These are phyloP conservation scores for Calonectria crousiana DNA, from an alignment of 2,329 filamentous ascomycete genomes.

Conservation along the genomic window DNA sequence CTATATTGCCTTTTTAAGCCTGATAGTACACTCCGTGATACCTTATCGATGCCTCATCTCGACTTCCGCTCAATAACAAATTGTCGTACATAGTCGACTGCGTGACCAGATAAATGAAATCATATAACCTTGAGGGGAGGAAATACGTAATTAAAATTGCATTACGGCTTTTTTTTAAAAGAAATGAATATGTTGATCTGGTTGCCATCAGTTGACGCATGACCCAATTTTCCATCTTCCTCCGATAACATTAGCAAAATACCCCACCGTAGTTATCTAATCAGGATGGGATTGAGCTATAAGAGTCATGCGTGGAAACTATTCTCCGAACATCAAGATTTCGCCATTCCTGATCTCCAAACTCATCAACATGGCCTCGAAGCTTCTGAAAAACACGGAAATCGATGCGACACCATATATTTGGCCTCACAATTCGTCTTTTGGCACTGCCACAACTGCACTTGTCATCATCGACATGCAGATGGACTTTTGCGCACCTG, in stretches of 20 bases:
- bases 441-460: background rate
- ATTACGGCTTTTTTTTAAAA: background rate
- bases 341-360: background rate
- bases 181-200: background rate
- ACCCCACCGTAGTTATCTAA: background rate
- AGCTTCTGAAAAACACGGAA: no score
- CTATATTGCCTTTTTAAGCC: background rate
- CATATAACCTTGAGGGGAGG: background rate
- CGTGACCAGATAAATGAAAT: background rate
- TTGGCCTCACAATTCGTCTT: background rate
- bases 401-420: background rate
- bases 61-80: background rate
- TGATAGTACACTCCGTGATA: background rate
- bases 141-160: background rate
- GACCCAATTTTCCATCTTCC: background rate
- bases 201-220: background rate
- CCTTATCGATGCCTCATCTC: background rate
- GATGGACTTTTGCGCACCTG: slow-evolving; percentile 6
- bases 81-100: background rate
- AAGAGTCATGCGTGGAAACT: background rate
- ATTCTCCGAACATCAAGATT: background rate
- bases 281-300: background rate
- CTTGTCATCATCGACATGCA: slow-evolving; percentile 15
- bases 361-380: background rate
- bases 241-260: background rate